Base-by-base conservation (phyloP, 441 rosid genomes). In the Euphorbia corollata region DNA sequence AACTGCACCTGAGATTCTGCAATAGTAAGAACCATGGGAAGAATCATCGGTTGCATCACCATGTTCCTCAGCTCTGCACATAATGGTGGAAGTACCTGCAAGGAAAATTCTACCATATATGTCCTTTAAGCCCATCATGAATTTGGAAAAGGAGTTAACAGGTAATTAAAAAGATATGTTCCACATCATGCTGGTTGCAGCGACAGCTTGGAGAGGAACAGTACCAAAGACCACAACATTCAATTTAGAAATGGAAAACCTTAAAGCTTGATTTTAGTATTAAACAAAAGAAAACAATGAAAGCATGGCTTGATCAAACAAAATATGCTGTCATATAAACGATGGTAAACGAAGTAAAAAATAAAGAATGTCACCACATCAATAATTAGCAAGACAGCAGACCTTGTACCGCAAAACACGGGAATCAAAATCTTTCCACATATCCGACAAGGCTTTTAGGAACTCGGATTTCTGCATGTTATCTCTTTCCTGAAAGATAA, bases 381-480 rank as follows among this genome's bases (percentile, higher is more conserved):
- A 36, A 36, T 36, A 7, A 36, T 5, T 0, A 71, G 59, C 56
- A 67, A 45, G 57, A 62, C 56, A 34, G 56, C 85, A 68, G 75
- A 94, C 99, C 99, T 94, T 94, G 76, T 86, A 94, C 70, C 92
- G 98, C 82, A 94, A 74, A 65, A 94, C 97, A 61, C 99, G 99
- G 18, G 91, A 78, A 73, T 88, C 99, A 78, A 94, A 94, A 69
- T 91, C 97, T 81, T 91, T 94, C 99, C 99, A 94, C 99, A 94
- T 94, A 72, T 91, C 96, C 81, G 96, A 83, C 63, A 94, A 77
- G 64, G 98, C 99, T 85, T 91, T 94, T 74, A 94, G 78, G 80
- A 94, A 94, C 77, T 91, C 99, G 47, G 99, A 86, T 79, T 94
- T 94, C 86, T 91, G 99, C 94, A 94, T 85, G 80, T 94, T 94